Evolutionary conservation across 2,329 filamentous ascomycete genomes (phyloP).

Genomic region (Alternaria panax): DNA sequence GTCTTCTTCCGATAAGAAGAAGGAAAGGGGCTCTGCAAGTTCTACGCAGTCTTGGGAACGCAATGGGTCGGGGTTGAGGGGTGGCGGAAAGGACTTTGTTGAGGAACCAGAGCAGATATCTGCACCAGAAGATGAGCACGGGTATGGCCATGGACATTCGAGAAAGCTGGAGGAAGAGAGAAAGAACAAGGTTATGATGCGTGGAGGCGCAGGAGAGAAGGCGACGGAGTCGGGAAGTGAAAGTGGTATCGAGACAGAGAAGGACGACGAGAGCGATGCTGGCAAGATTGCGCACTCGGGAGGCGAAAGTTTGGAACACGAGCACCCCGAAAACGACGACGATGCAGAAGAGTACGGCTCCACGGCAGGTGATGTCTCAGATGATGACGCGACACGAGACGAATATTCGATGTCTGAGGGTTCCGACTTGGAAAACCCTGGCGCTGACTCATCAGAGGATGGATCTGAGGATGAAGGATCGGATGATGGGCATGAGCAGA

Average conservation of each 20-base stretch:
- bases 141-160: not conserved
- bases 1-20: not conserved
- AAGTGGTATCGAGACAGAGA: not conserved
- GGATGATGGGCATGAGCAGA: not conserved
- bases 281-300: not conserved
- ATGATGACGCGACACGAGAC: not conserved
- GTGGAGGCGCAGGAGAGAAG: not conserved
- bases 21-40: not conserved
- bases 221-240: not conserved
- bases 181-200: not conserved
- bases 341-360: not conserved
- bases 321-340: not conserved
- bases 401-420: not conserved
- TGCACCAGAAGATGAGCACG: not conserved
- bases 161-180: not conserved
- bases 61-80: not conserved
- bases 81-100: not conserved
- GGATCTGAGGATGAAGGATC: not conserved
- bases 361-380: not conserved
- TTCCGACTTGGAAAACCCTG: not conserved
- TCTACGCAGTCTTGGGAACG: not conserved
- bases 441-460: not conserved
- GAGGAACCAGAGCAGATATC: not conserved
- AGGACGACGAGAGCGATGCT: not conserved
- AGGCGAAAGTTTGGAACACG: not conserved